phyloP scores from a whole-genome alignment of 139 green algal genomes.

The Chlorella sp. region DNA sequence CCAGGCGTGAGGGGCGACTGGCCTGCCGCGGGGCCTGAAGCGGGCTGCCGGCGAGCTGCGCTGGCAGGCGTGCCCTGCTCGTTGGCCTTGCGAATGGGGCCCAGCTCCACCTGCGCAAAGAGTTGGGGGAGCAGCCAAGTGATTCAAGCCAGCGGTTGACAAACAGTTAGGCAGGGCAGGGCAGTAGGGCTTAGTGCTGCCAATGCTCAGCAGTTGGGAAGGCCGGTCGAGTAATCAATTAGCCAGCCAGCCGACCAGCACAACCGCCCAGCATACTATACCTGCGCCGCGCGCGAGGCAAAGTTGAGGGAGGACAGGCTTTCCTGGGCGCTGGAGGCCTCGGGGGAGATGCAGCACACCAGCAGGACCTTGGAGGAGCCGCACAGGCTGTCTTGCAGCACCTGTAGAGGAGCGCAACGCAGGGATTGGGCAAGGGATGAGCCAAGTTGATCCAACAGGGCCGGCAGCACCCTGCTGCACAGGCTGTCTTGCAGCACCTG shows the following conservation, averaged over 20 bases:
- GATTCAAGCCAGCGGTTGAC: too few species aligned
- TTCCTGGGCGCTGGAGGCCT: conserved; percentile 55
- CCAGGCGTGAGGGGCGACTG: background rate
- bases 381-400: conserved; percentile 52
- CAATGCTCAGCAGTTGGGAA: too few species aligned
- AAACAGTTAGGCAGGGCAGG: too few species aligned
- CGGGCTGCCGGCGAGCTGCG: background rate
- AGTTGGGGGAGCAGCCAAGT: too few species aligned
- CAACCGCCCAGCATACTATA: background rate
- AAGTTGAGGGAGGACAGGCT: conserved; percentile 81
- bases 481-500: conserved; percentile 25
- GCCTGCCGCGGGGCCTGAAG: background rate
- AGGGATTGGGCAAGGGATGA: too few species aligned
- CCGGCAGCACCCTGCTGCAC: conserved; percentile 62
- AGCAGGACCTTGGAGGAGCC: conserved; percentile 69
- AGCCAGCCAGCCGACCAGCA: background rate
- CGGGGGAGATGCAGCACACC: conserved; percentile 71
- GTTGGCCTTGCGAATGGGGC: conserved; percentile 10
- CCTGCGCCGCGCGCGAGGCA: conserved; percentile 57
- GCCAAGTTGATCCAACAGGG: too few species aligned
- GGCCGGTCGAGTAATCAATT: too few species aligned
- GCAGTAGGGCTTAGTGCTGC: too few species aligned
- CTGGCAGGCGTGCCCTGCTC: background rate
- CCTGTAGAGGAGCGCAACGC: background rate
- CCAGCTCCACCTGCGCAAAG: conserved; percentile 25